Evolutionary conservation across 768 basidiomycete genomes (phyloP).

Genomic region (Leucogyrophana mollusca): DNA sequence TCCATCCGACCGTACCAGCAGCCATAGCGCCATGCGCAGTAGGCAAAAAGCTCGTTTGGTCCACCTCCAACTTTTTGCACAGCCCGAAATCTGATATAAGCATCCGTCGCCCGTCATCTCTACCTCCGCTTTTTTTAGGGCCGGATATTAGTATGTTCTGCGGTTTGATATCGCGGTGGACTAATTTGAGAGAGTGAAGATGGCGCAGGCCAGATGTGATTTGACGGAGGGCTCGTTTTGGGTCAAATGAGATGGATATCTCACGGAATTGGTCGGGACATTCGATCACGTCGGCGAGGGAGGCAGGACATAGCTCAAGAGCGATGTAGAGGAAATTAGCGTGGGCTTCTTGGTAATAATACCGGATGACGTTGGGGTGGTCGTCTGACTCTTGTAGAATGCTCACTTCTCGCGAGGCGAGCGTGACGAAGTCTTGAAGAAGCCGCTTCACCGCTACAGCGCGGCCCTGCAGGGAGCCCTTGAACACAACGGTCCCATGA

Average conservation of each 20-base stretch:
- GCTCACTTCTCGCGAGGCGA: constrained; percentile 90
- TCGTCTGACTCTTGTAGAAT: constrained; percentile 96
- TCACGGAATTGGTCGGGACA: constrained; percentile 77
- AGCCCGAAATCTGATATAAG: constrained; percentile 96
- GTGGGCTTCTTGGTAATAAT: constrained; percentile 95
- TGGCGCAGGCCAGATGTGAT: constrained; percentile 87
- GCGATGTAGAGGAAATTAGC: constrained; percentile 97
- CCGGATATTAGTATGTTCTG: constrained; percentile 92
- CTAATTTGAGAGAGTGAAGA: constrained; percentile 89
- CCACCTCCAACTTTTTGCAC: constrained; percentile 91
- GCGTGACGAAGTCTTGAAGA: constrained; percentile 91
- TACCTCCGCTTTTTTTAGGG: constrained; percentile 53
- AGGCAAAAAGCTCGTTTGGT: constrained; percentile 95
- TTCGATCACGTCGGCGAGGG: constrained; percentile 85
- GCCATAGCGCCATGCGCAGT: constrained; percentile 87
- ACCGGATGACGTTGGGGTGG: constrained; percentile 97
- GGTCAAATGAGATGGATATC: constrained; percentile 74
- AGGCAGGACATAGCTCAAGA: constrained; percentile 90
- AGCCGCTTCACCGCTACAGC: constrained; percentile 98
- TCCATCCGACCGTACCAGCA: constrained; percentile 95
- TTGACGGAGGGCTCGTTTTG: constrained; percentile 85
- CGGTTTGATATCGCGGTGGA: constrained; percentile 99
- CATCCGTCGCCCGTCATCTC: constrained; percentile 64
- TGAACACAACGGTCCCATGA: constrained; percentile 94
- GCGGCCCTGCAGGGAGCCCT: constrained; percentile 93